Conservation (phyloP, 2,329 filamentous ascomycete genomes). For the Dactylellina sp. region DNA sequence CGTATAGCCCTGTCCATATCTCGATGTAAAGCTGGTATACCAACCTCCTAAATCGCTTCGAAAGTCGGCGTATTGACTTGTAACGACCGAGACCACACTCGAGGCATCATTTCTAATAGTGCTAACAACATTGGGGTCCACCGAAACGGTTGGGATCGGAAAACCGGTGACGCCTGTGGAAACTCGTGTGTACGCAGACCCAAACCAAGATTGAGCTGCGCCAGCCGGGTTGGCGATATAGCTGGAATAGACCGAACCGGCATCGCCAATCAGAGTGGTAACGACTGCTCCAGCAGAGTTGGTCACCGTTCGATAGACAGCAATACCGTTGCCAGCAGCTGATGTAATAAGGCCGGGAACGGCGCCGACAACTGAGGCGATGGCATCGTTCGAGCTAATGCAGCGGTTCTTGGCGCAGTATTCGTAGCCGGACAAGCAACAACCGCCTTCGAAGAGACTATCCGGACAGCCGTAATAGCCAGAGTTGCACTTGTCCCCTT, state of each 20-base stretch:
- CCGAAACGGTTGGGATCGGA: conserved; percentile 36
- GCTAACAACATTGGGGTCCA: conserved; percentile 16
- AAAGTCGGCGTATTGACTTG: conserved; percentile 36
- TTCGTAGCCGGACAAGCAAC: conserved; percentile 48
- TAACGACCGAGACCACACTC: conserved; percentile 13
- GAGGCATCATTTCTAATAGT: conserved; percentile 14
- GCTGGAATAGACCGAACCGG: conserved; percentile 40
- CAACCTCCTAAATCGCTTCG: conserved; percentile 45
- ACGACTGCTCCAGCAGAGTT: conserved; percentile 25
- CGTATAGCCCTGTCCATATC: conserved; percentile 39
- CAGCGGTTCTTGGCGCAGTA: conserved; percentile 46
- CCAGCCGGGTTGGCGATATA: conserved; percentile 47
- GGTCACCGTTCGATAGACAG: conserved; percentile 41
- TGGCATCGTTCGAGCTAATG: conserved; percentile 43
- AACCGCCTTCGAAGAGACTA: conserved; percentile 38
- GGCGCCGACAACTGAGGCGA: conserved; percentile 32
- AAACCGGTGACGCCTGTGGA: conserved; percentile 39
- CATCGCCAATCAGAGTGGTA: conserved; percentile 41
- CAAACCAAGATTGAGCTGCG: conserved; percentile 36
- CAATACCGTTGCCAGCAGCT: conserved; percentile 32
- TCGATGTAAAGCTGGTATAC: conserved; percentile 50
- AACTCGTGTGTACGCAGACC: conserved; percentile 15
- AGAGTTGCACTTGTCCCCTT: conserved; percentile 33
- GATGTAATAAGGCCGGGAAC: conserved; percentile 47
- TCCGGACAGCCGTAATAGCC: conserved; percentile 46